phyloP scores from a whole-genome alignment of 1,139 yeast genomes.

The Lodderomyces pseudojiufengensis region DNA sequence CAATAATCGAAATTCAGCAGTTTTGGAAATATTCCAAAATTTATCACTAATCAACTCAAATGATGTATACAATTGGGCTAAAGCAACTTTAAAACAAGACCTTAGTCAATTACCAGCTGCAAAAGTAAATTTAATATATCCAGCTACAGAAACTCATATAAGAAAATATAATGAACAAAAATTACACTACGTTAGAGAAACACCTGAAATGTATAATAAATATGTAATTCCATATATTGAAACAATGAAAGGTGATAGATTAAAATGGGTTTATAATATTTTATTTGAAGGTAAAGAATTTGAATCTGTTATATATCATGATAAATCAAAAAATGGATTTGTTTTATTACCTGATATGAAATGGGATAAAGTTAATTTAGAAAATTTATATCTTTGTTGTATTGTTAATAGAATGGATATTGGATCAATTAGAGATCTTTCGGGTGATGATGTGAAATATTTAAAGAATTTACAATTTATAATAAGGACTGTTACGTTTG shows the following conservation, averaged over 20 bases:
- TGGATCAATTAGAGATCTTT: slow-evolving; percentile 74
- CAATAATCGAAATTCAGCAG: not conserved
- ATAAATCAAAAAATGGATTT: slow-evolving; percentile 51
- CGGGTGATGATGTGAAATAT: slow-evolving; percentile 51
- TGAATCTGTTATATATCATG: slow-evolving; percentile 67
- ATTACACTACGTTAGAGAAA: slow-evolving; percentile 64
- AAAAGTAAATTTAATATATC: slow-evolving; percentile 76
- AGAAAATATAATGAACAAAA: slow-evolving; percentile 63
- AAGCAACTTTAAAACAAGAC: slow-evolving; percentile 48
- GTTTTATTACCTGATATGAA: slow-evolving; percentile 78
- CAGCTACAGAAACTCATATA: slow-evolving; percentile 86
- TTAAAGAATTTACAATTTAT: slow-evolving; percentile 43
- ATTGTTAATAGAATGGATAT: slow-evolving; percentile 72
- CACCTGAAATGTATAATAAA: slow-evolving; percentile 66
- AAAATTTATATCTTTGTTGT: slow-evolving; percentile 71
- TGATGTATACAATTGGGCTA: slow-evolving; percentile 84
- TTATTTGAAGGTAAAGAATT: slow-evolving; percentile 79
- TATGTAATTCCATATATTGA: slow-evolving; percentile 74
- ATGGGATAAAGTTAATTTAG: slow-evolving; percentile 80
- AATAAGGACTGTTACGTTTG: slow-evolving; percentile 46
- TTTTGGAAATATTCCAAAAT: slow-evolving; percentile 16
- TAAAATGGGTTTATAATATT: slow-evolving; percentile 90
- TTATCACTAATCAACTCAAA: slow-evolving; percentile 52
- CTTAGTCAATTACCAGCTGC: slow-evolving; percentile 52
- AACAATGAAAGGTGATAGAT: slow-evolving; percentile 70